Base-by-base conservation (phyloP, 805 yeast genomes). In the Yarrowia bubula region DNA sequence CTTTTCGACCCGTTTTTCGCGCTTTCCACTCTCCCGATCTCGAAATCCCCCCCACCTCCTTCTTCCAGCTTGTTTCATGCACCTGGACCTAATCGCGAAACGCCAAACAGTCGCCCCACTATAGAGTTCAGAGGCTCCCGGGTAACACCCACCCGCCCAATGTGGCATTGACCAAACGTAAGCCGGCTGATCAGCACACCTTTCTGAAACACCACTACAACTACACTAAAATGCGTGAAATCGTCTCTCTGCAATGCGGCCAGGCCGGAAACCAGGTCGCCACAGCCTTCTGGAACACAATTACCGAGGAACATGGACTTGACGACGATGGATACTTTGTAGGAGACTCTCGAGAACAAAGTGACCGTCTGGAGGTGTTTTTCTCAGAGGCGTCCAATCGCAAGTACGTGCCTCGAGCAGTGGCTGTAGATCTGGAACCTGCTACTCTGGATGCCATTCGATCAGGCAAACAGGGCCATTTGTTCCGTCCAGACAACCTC, bases 391-490 rank as follows among this genome's bases (percentile, higher is more conserved):
- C 96, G 10, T 82, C 86, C 66, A 84, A 89, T 48, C 90, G 90
- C 33, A 92, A 92, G 77, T 92, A 90, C 78, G 97, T 92, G 67
- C 98, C 98, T 67, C 88, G 98, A 75, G 93, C 97, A 1, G 96
- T 92, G 32, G 86, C 90, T 67, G 96, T 92, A 61, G 98, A 92
- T 78, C 83, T 92, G 74, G 98, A 92, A 79, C 98, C 98, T 55
- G 97, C 96, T 69, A 91, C 97, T 66, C 86, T 92, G 73, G 97
- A 92, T 73, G 82, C 87, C 28, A 93, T 92, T 66, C 88, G 89
- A 74, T 80, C 89, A 57, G 90, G 96, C 4, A 77, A 82, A 14
- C 85, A 87, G 70, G 97, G 97, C 70, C 84, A 87, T 74, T 79
- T 92, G 69, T 92, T 91, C 78, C 87, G 97, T 79, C 98, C 98